Conservation (phyloP, 176 grass and related monocot genomes). For the Metroxylon sagu region DNA sequence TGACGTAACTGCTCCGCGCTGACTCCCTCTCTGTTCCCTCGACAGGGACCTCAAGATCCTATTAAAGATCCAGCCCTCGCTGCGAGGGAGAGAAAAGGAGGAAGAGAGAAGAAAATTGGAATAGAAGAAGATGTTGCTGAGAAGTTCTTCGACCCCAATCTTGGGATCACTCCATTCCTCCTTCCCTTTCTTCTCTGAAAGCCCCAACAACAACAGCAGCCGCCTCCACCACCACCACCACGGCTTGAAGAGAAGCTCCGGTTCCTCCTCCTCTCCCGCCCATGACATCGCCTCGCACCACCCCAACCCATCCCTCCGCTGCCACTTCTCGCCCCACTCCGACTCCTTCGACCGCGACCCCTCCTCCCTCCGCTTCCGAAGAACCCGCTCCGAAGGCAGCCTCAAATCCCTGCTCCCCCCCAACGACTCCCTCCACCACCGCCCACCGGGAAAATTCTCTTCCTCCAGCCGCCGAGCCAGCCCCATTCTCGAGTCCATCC, state of each 20-base stretch:
- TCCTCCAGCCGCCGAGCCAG: neutral
- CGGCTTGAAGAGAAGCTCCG: conserved; percentile 10
- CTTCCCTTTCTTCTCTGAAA: conserved; percentile 34
- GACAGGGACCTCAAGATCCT: too few species aligned
- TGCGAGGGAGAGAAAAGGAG: too few species aligned
- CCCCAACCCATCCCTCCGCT: conserved; percentile 24
- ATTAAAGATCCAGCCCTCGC: too few species aligned
- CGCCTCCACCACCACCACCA: neutral
- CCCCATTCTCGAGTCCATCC: conserved; percentile 37
- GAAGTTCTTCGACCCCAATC: conserved; percentile 59
- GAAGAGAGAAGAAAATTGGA: too few species aligned
- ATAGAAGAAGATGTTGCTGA: conserved; percentile 30
- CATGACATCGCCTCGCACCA: conserved; percentile 9
- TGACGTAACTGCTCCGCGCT: too few species aligned
- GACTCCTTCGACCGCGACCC: conserved; percentile 23
- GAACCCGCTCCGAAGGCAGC: conserved; percentile 59
- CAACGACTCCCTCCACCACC: conserved; percentile 6
- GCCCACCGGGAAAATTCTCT: neutral
- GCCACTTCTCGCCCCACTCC: conserved; percentile 19
- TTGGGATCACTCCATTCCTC: conserved; percentile 53
- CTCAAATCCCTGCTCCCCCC: conserved; percentile 18
- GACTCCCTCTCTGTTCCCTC: too few species aligned
- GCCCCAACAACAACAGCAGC: conserved; percentile 26
- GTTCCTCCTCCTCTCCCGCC: conserved; percentile 25
- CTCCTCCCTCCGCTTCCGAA: conserved; percentile 30